phyloP scores from a whole-genome alignment of 2,329 filamentous ascomycete species.

The Setomelanomma holmii region DNA sequence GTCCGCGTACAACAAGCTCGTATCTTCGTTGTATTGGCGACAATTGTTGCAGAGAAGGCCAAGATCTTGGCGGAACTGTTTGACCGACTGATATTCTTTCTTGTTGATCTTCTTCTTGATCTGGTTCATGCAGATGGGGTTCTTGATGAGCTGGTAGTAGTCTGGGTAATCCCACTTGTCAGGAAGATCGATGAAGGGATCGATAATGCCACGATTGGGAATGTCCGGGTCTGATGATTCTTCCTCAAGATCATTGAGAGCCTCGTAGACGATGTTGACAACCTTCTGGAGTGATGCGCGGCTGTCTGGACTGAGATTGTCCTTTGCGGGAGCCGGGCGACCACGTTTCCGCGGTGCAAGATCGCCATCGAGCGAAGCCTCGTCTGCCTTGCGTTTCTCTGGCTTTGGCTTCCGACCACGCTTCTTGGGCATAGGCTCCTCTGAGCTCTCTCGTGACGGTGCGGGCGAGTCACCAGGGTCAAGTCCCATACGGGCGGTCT shows the following conservation, averaged over 20 bases:
- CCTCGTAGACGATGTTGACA: conserved; percentile 77
- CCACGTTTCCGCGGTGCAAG: conserved; percentile 71
- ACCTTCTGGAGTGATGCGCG: conserved; percentile 81
- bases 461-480: conserved; percentile 74
- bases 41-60: conserved; percentile 88
- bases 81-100: conserved; percentile 84
- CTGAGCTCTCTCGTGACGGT: conserved; percentile 81
- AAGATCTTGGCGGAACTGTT: conserved; percentile 83
- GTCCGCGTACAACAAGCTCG: conserved; percentile 88
- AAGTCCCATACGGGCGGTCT: conserved; percentile 64
- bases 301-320: conserved; percentile 71
- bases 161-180: conserved; percentile 90
- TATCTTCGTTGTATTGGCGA: conserved; percentile 95
- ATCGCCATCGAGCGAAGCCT: conserved; percentile 70
- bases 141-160: conserved; percentile 92
- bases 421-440: conserved; percentile 77
- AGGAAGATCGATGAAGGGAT: conserved; percentile 90
- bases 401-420: conserved; percentile 79
- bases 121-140: conserved; percentile 94
- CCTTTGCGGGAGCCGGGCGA: conserved; percentile 69
- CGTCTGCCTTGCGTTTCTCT: conserved; percentile 88
- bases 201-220: conserved; percentile 81
- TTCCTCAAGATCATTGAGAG: conserved; percentile 83
- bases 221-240: conserved; percentile 67
- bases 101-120: conserved; percentile 96